Conservation (phyloP, 208 protist species). For the Acanthamoeba polyphaga region DNA sequence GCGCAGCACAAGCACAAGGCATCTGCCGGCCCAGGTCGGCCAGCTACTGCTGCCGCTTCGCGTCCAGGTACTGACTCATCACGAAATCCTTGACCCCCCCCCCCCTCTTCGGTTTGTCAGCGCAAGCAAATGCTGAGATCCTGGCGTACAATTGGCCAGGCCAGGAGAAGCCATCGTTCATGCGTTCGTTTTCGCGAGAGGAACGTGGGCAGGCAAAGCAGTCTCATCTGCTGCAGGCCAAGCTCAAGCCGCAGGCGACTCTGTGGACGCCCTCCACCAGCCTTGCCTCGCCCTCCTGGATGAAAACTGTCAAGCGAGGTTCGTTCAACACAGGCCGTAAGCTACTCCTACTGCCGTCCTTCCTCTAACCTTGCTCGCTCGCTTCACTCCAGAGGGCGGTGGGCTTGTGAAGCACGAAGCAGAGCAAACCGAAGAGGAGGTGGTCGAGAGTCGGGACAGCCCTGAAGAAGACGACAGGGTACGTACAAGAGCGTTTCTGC, state of each 20-base stretch:
- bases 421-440: neutral
- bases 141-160: neutral
- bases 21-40: neutral
- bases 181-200: slow-evolving; percentile 48
- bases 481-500: neutral
- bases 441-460: neutral
- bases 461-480: neutral
- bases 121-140: neutral
- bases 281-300: neutral
- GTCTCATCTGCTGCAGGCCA: slow-evolving; percentile 20
- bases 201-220: slow-evolving; percentile 31
- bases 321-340: neutral
- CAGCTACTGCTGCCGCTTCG: neutral
- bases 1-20: neutral
- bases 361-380: neutral
- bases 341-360: neutral
- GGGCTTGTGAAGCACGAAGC: neutral
- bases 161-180: slow-evolving; percentile 50
- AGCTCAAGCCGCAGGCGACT: slow-evolving; percentile 14
- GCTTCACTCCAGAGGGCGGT: neutral
- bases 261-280: slow-evolving; percentile 21
- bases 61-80: neutral
- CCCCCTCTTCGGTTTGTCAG: neutral
- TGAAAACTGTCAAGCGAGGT: slow-evolving; percentile 31
- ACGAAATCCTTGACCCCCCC: neutral